These are phyloP conservation scores for Arthrobotrys entomopaga DNA, from an alignment of 2,329 filamentous ascomycete genomes.

Conservation along the genomic window DNA sequence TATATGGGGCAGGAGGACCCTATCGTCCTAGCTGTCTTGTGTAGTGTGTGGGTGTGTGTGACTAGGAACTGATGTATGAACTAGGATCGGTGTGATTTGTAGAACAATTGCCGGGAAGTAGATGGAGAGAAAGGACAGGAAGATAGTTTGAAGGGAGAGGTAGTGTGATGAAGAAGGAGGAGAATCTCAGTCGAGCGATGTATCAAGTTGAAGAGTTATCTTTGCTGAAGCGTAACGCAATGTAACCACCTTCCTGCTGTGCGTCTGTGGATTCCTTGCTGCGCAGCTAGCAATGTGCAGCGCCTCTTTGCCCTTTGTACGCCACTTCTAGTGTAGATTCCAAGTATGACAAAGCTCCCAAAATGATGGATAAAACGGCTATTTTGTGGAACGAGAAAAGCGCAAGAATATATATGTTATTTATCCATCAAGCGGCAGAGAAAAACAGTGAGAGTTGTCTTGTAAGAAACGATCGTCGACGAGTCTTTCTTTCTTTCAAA, in stretches of 20 bases:
- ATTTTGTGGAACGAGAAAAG: conserved; percentile 50
- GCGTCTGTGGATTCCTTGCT: conserved; percentile 20
- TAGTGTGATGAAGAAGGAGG: conserved; percentile 23
- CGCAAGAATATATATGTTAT: conserved; percentile 16
- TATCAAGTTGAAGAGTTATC: conserved; percentile 19
- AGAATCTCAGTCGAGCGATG: conserved; percentile 33
- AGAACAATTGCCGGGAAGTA: conserved; percentile 27
- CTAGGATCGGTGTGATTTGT: conserved; percentile 37
- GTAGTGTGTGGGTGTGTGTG: conserved; percentile 8
- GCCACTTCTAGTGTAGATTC: conserved; percentile 17
- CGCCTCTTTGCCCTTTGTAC: conserved; percentile 17
- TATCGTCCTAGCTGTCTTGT: conserved; percentile 23
- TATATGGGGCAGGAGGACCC: conserved; percentile 31
- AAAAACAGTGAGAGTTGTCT: conserved; percentile 20
- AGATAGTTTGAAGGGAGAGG: conserved; percentile 27
- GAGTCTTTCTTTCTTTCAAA: conserved; percentile 7
- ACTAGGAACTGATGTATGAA: conserved; percentile 25
- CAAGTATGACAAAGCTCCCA: conserved; percentile 23
- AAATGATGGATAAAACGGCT: conserved; percentile 28
- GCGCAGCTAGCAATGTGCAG: conserved; percentile 19
- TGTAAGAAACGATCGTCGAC: conserved; percentile 30
- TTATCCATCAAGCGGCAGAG: conserved; percentile 19
- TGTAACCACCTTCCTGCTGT: conserved; percentile 40
- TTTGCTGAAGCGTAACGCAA: conserved; percentile 32
- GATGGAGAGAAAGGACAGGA: conserved; percentile 45